Evolutionary conservation across 2,329 filamentous ascomycete genomes (phyloP).

Genomic region (Colletotrichum tofieldiae): DNA sequence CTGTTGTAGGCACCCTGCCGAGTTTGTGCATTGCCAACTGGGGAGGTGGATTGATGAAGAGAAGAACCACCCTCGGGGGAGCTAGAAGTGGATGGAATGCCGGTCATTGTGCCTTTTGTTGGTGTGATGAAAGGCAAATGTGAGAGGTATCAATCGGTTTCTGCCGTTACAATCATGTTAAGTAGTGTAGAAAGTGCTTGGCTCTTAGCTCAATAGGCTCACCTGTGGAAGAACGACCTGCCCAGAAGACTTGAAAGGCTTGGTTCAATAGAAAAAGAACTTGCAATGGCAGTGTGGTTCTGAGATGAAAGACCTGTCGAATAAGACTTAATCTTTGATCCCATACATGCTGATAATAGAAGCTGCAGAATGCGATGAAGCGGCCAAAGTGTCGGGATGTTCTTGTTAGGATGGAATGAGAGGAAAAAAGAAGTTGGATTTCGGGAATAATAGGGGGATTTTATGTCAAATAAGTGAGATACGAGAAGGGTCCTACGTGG

Average conservation of each 20-base stretch:
- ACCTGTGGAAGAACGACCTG: neutral
- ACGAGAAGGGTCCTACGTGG: neutral
- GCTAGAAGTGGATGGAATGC: neutral
- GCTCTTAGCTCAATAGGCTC: neutral
- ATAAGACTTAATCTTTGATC: neutral
- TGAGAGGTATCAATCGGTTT: neutral
- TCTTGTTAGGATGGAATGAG: neutral
- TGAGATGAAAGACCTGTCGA: neutral
- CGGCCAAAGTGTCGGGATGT: too few relatives aligned
- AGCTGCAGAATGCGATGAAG: neutral
- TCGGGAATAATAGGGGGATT: neutral
- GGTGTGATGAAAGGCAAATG: neutral
- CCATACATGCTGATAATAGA: neutral
- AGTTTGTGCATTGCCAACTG: neutral
- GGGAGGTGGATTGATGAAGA: neutral
- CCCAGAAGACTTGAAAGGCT: neutral
- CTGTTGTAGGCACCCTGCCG: too few relatives aligned
- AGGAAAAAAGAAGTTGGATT: too few relatives aligned
- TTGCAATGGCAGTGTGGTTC: neutral
- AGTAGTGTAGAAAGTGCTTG: fast-evolving
- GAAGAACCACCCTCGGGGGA: neutral
- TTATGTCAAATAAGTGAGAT: neutral
- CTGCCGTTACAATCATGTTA: neutral
- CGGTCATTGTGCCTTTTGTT: neutral
- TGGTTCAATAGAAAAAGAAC: neutral